Conservation (phyloP, 202 grass and related monocot species). For the Setaria viridis region DNA sequence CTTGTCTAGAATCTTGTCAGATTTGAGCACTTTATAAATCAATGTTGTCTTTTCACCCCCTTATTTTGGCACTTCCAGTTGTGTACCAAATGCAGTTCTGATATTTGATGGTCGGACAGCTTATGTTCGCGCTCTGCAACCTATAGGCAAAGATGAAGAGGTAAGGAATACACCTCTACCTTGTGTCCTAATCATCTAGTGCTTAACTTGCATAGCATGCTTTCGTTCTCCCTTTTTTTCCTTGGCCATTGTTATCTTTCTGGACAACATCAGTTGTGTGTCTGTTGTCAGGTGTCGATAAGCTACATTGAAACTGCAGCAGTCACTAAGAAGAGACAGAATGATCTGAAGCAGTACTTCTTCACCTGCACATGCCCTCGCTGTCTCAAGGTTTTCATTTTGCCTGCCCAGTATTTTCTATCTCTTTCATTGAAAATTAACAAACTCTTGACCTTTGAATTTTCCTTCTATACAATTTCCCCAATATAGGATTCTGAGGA, state of each 20-base stretch:
- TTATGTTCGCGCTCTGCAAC: conserved; percentile 74
- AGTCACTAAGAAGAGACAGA: conserved; percentile 69
- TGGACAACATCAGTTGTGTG: conserved; percentile 10
- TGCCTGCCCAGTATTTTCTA: conserved; percentile 25
- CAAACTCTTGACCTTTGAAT: conserved; percentile 7
- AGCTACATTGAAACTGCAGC: conserved; percentile 97
- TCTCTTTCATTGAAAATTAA: conserved; percentile 26
- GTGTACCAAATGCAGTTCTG: conserved; percentile 94
- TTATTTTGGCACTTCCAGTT: conserved; percentile 66
- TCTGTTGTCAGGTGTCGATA: conserved; percentile 69
- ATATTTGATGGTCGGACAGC: conserved; percentile 80
- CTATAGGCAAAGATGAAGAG: conserved; percentile 78
- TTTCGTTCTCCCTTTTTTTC: conserved; percentile 35
- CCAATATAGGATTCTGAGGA: conserved; percentile 59
- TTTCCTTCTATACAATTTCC: conserved; percentile 34
- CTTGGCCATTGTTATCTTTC: conserved; percentile 28
- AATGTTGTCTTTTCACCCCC: neutral
- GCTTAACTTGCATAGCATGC: conserved; percentile 26
- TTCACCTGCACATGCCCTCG: conserved; percentile 78
- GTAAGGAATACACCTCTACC: conserved; percentile 47
- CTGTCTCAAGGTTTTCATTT: conserved; percentile 72
- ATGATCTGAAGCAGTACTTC: conserved; percentile 86
- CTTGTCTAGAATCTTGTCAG: conserved; percentile 32
- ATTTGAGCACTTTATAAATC: conserved; percentile 38
- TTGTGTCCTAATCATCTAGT: conserved; percentile 32